Evolutionary conservation across 1,139 yeast species (phyloP), one percentile per base, ranked within the genome.

Genomic region (Tardiomyces blankii): DNA sequence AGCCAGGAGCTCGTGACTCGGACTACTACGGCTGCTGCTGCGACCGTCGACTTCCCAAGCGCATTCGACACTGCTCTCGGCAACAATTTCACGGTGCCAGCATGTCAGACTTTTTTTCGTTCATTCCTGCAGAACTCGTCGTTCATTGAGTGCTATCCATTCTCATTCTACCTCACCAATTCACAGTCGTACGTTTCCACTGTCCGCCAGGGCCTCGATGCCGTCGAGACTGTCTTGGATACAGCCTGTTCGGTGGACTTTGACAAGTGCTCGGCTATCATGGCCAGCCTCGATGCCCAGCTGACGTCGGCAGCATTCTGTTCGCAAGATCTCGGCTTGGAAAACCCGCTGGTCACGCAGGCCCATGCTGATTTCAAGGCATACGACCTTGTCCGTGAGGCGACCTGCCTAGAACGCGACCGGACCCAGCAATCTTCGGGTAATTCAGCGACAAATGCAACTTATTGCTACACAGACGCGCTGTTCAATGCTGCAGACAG

Each of bases 51-150:
- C 6, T 18, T 43, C 40, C 62, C 62, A 18, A 41, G 50, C 28
- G 60, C 64, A n/a, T 62, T 62, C 49, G 66, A 62, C 49, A 54
- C 65, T 16, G 53, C 64, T n/a, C 54, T 62, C 30, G 64, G 65
- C 39, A 46, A 41, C 18, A 57, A 57, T 48, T 61, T 61, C 52
- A 55, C 63, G 18, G 50, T 55, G 30, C 32, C 52, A 1, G 50
- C 61, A 5, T 62, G 66, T 43, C 59, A 60, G 16, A 40, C 44
- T 9, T 62, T 56, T 43, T 60, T 62, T 48, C 42, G 48, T n/a
- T 19, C 41, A 18, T 60, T 62, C 47, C 54, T 62, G 5, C 42
- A 45, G 18, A 56, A 61, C 44, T 50, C 48, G 23, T 44, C 51
- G 14, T 62, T 62, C 43, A 47, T 54, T 19, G 44, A 54, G 28